Percentiles rank a stretch among this genome's conserved stretches.
These are phyloP conservation scores for Nannochloris sp. DNA, from an alignment of 139 green algal species.

Conservation along the genomic window DNA sequence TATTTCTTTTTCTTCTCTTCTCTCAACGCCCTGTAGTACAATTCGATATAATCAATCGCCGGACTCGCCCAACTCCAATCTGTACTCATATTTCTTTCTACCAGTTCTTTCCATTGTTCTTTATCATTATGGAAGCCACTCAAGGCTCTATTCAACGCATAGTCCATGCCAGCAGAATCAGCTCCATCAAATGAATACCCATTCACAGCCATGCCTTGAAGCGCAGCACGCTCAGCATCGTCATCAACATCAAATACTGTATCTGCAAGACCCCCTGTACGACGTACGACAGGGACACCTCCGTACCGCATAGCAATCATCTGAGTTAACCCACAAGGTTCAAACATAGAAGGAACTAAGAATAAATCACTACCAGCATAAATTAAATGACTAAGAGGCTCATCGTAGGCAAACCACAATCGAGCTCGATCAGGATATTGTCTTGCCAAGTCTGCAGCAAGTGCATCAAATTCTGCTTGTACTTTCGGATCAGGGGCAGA, in stretches of 20 bases:
- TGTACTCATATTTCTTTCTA: conserved; percentile 57
- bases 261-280: conserved; percentile 87
- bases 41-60: conserved; percentile 91
- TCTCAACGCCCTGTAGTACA: conserved; percentile 85
- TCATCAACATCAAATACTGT: conserved; percentile 59
- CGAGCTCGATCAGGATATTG: conserved; percentile 69
- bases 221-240: conserved; percentile 44
- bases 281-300: conserved; percentile 81
- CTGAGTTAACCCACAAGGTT: conserved; percentile 87
- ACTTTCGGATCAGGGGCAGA: conserved; percentile 76
- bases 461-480: conserved; percentile 78
- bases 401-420: conserved; percentile 87
- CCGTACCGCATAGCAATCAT: conserved; percentile 96
- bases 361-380: conserved; percentile 88
- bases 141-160: conserved; percentile 85
- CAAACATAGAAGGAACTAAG: conserved; percentile 95
- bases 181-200: conserved; percentile 79
- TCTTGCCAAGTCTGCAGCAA: conserved; percentile 51
- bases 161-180: conserved; percentile 82
- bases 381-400: conserved; percentile 81
- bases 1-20: no score
- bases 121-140: conserved; percentile 67
- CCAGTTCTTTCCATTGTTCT: conserved; percentile 57
- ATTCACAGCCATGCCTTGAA: conserved; percentile 67
- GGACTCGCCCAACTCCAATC: conserved; percentile 94